Base-by-base conservation (phyloP, 1,284 basidiomycete species). In the Laetiporus sulphureus region DNA sequence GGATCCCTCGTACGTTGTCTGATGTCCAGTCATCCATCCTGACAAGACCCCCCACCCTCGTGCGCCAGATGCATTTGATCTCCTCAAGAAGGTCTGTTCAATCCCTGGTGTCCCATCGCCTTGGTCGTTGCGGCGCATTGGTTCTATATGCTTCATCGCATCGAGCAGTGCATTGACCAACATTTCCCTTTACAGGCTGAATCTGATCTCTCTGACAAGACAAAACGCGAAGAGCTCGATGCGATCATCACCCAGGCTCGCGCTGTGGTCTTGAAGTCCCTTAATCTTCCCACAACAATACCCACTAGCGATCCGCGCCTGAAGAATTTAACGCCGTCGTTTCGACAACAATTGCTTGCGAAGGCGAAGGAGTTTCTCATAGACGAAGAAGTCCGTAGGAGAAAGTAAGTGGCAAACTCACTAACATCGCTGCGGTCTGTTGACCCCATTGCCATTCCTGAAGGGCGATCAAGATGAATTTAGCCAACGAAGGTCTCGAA, bases 401-500 rank as follows among this genome's bases (percentile, higher is more conserved):
- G 87, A 51, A 88, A 84, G 86, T 87, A 49, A 52, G 81, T 66
- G 36, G 21, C 11, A n/a, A 19, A 25, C 34, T 29, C 22, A 36
- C 37, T n/a, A 20, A 18, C 13, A 19, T 19, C 18, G 18, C 16
- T n/a, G 22, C n/a, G 25, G 10, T 15, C 11, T 12, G 45, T 38
- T 35, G 25, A 40, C 40, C 23, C 42, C 18, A 25, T 38, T 44
- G 23, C 13, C 40, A 35, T 36, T 5, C 10, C 19, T 39, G n/a
- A 46, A 89, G 86, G 56, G 85, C 86, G 2, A 64, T 89, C 50
- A 90, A 90, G 66, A 80, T 89, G 79, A 89, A 89, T 55, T 63
- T 90, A 36, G 87, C 87, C 3, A 91, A 91, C 52, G 87, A 91
- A 61, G 87, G 86, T 11, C 64, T 88, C 3, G 86, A 91, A 57